Conservation (phyloP, 306 rosid species). For the Inga laurina region DNA sequence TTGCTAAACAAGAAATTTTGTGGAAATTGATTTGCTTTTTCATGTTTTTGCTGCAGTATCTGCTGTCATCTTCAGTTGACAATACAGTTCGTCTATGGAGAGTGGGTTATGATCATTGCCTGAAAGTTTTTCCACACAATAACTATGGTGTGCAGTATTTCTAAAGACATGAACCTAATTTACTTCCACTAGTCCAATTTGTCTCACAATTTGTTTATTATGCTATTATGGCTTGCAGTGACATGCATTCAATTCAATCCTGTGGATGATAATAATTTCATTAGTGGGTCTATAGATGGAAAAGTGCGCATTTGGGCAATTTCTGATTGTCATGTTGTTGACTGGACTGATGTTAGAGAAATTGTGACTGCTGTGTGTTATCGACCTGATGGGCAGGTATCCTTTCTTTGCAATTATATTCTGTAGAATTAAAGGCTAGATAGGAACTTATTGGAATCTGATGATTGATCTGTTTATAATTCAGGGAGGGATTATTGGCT, state of each 20-base stretch:
- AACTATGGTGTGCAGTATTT: slow-evolving; percentile 69
- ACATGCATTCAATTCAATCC: slow-evolving; percentile 95
- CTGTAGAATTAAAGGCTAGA: slow-evolving; percentile 21
- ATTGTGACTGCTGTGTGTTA: slow-evolving; percentile 91
- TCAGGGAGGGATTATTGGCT: slow-evolving; percentile 89
- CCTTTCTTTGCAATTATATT: slow-evolving; percentile 34
- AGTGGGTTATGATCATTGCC: slow-evolving; percentile 67
- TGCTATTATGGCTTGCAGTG: slow-evolving; percentile 56
- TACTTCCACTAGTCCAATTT: slow-evolving; percentile 19
- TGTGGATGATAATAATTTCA: slow-evolving; percentile 82
- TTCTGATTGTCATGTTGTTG: slow-evolving; percentile 78
- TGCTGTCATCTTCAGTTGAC: slow-evolving; percentile 87
- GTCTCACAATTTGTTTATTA: slow-evolving; percentile 27
- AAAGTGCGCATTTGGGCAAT: slow-evolving; percentile 95
- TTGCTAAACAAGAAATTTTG: background rate
- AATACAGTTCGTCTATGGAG: slow-evolving; percentile 92
- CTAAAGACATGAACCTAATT: slow-evolving; percentile 5
- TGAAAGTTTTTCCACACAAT: slow-evolving; percentile 83
- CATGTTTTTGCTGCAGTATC: slow-evolving; percentile 59
- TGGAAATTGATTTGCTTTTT: slow-evolving; percentile 27
- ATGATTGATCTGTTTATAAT: slow-evolving; percentile 36
- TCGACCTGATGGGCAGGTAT: slow-evolving; percentile 93
- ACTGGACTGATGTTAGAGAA: slow-evolving; percentile 75
- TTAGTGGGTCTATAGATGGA: slow-evolving; percentile 97
- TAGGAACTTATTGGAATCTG: slow-evolving; percentile 19